Evolutionary conservation across 1,284 basidiomycete species (phyloP).

Genomic region (Ustilago trichophora): DNA sequence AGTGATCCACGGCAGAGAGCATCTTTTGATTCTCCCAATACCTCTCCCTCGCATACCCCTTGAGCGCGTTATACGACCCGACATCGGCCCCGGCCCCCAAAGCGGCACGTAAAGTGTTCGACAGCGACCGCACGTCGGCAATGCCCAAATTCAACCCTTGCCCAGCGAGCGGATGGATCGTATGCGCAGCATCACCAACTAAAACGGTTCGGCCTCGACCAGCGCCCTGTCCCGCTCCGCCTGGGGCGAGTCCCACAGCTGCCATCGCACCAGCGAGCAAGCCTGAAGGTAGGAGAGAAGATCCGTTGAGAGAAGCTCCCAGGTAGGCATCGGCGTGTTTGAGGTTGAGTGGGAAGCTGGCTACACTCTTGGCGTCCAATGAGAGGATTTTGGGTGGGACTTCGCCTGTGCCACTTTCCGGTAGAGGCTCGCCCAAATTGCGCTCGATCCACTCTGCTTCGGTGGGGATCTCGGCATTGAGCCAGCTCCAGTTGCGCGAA

Average conservation of each 20-base stretch:
- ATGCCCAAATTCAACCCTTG: constrained; percentile 95
- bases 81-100: constrained; percentile 54
- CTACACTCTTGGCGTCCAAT: constrained; percentile 80
- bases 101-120: constrained; percentile 34
- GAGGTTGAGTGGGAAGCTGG: constrained; percentile 88
- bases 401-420: constrained; percentile 42
- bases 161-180: constrained; percentile 94
- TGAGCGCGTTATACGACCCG: constrained; percentile 56
- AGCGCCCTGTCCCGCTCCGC: constrained; percentile 44
- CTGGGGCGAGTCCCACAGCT: constrained; percentile 39
- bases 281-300: constrained; percentile 31
- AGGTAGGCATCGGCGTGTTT: constrained; percentile 88
- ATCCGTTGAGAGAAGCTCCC: constrained; percentile 69
- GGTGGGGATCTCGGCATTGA: constrained; percentile 36
- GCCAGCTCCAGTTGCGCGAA: constrained; percentile 41
- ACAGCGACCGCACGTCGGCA: constrained; percentile 73
- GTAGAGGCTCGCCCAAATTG: constrained; percentile 28
- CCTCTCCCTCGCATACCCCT: constrained; percentile 52
- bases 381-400: constrained; percentile 78
- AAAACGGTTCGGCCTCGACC: constrained; percentile 79
- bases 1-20: constrained; percentile 60
- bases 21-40: constrained; percentile 63
- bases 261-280: constrained; percentile 45
- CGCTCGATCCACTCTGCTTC: constrained; percentile 42
- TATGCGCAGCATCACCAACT: constrained; percentile 95